Evolutionary conservation across 2,329 filamentous ascomycete species (phyloP).

Genomic region (Tolypocladium endophyticum): DNA sequence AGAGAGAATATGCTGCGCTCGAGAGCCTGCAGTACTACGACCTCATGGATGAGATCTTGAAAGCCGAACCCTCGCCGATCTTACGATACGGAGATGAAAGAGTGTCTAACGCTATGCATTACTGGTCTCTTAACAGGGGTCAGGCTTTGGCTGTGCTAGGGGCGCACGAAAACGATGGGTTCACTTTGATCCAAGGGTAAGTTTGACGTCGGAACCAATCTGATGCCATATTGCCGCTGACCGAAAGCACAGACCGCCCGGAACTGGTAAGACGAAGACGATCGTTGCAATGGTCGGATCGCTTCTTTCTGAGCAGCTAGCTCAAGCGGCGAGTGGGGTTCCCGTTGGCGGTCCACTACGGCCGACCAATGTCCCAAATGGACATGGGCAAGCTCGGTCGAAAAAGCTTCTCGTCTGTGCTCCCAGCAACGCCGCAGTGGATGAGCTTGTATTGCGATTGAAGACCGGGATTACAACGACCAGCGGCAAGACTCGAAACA

Average conservation of each 20-base stretch:
- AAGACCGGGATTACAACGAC: slow-evolving; percentile 76
- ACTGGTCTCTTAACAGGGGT: slow-evolving; percentile 76
- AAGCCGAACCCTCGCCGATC: slow-evolving; percentile 81
- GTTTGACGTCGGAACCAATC: slow-evolving; percentile 6
- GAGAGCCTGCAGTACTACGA: slow-evolving; percentile 93
- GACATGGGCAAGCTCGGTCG: slow-evolving; percentile 18
- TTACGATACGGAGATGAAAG: slow-evolving; percentile 69
- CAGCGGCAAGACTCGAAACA: slow-evolving; percentile 59
- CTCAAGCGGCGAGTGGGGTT: slow-evolving; percentile 20
- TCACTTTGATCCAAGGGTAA: slow-evolving; percentile 87
- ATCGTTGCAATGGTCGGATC: slow-evolving; percentile 94
- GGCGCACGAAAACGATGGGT: slow-evolving; percentile 90
- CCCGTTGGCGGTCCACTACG: slow-evolving; percentile 19
- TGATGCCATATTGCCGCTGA: slow-evolving; percentile 13
- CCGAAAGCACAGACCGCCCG: slow-evolving; percentile 56
- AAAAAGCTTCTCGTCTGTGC: slow-evolving; percentile 95
- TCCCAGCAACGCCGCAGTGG: slow-evolving; percentile 96
- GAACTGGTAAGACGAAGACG: slow-evolving; percentile 97
- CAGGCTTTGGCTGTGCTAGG: slow-evolving; percentile 89
- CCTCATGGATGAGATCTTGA: slow-evolving; percentile 82
- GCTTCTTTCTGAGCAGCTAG: slow-evolving; percentile 35
- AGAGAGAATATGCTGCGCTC: slow-evolving; percentile 88
- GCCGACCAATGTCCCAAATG: slow-evolving; percentile 10
- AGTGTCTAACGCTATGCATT: slow-evolving; percentile 57
- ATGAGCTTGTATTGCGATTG: slow-evolving; percentile 87